Conservation (phyloP, 208 protist species). For the Leishmania martiniquensis region DNA sequence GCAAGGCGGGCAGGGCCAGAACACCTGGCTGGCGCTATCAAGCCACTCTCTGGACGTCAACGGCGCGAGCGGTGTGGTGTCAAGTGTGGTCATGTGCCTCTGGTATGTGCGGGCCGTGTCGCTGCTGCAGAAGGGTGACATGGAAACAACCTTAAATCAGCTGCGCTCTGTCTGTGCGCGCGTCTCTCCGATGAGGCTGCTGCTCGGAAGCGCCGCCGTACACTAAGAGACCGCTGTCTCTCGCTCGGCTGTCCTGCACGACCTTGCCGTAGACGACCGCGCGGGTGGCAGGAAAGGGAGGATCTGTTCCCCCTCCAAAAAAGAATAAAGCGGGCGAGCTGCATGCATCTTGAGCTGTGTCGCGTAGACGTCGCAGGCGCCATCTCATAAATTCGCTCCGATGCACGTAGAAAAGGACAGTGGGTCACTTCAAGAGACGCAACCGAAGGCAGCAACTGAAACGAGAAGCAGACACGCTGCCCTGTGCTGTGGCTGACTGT, state of each 20-base stretch:
- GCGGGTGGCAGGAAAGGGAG: neutral
- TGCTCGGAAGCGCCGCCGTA: conserved; percentile 30
- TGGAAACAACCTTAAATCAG: conserved; percentile 39
- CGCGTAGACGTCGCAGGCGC: neutral
- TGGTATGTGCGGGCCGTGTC: conserved; percentile 70
- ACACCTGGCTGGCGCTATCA: conserved; percentile 32
- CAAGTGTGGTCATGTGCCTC: conserved; percentile 48
- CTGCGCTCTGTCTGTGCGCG: conserved; percentile 42
- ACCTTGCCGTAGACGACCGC: neutral
- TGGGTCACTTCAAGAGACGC: too few relatives aligned
- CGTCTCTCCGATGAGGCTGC: conserved; percentile 44
- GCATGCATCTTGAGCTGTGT: neutral
- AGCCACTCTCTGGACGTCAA: conserved; percentile 32
- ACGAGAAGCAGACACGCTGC: too few relatives aligned
- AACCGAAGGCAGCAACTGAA: too few relatives aligned
- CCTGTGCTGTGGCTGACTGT: too few relatives aligned
- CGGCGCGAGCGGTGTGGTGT: conserved; percentile 40
- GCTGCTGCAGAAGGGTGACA: conserved; percentile 53
- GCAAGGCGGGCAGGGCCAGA: conserved; percentile 14
- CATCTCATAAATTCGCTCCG: neutral
- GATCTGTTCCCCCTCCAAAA: too few relatives aligned
- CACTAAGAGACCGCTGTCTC: neutral
- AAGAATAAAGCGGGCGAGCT: neutral
- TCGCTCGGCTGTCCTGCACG: neutral
- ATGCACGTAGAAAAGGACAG: too few relatives aligned